Conservation (phyloP, 2,329 filamentous ascomycete genomes). For the Aureobasidium vineae region DNA sequence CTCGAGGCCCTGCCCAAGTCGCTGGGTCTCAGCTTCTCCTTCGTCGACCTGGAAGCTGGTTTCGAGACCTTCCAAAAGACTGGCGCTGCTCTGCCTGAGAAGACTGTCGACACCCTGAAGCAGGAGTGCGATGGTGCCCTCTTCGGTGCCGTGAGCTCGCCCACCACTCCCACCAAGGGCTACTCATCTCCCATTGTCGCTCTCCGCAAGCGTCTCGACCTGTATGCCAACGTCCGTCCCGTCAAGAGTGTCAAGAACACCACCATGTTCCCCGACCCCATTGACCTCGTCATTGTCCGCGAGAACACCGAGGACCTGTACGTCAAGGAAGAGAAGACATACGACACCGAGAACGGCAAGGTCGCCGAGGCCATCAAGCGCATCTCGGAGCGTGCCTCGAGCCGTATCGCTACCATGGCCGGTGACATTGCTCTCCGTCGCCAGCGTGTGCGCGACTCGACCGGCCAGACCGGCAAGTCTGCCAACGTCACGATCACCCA, state of each 20-base stretch:
- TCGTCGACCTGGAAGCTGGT: conserved; percentile 87
- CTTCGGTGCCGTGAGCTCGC: conserved; percentile 92
- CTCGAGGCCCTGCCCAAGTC: conserved; percentile 91
- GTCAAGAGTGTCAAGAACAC: conserved; percentile 76
- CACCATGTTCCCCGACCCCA: conserved; percentile 56
- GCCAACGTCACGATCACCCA: conserved; percentile 94
- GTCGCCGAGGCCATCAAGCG: conserved; percentile 98
- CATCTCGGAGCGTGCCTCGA: conserved; percentile 81
- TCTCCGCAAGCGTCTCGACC: conserved; percentile 87
- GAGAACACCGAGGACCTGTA: conserved; percentile 99
- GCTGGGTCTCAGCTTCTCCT: conserved; percentile 90
- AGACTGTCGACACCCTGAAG: conserved; percentile 84
- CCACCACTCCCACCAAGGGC: conserved; percentile 82
- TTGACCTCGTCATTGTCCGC: conserved; percentile 96
- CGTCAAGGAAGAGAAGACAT: conserved; percentile 93
- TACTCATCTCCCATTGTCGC: conserved; percentile 97
- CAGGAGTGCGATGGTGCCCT: conserved; percentile 92
- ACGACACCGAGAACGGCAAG: conserved; percentile 68
- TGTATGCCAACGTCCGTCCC: conserved; percentile 96
- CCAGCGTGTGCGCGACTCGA: conserved; percentile 69
- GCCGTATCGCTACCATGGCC: conserved; percentile 86
- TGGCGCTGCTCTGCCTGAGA: conserved; percentile 82
- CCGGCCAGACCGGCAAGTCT: conserved; percentile 58
- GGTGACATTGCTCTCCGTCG: conserved; percentile 89
- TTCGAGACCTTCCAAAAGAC: conserved; percentile 92